Evolutionary conservation across 768 basidiomycete species (phyloP), one percentile per base, ranked within the genome.

Genomic region (Amyloporia xantha): DNA sequence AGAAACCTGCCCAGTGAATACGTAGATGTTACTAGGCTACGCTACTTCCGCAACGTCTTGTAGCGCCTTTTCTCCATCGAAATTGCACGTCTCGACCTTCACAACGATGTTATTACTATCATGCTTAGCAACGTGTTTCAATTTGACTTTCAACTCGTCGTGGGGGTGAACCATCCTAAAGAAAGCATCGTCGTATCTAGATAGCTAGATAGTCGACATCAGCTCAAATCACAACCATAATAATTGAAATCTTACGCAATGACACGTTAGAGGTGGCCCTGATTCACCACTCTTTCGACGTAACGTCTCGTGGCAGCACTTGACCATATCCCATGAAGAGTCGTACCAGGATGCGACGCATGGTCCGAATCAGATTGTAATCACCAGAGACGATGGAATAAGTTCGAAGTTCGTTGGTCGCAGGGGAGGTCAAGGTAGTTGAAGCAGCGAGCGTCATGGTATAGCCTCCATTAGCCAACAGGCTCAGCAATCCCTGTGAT

Each of bases 1-100:
- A 5, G 94, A 97, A 48, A 95, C 95, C 64, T 98, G 95, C 25
- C 95, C 95, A 35, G 95, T 98, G 76, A 98, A 98, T 57, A 96
- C 92, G 57, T 97, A 98, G 27, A 90, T 91, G 4, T 93, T 95
- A 15, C 80, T 76, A 1, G 94, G 84, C 65, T 99, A 95, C 2
- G 82, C 82, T 52, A 98, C 92, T 66, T 98, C 92, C 2, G 94
- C 91, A 12, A 87, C 80, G 30, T 95, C 96, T 54, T 86, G 81
- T 25, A 99, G 73, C 49, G 98, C 91, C 70, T 91, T 96, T 66
- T 94, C 91, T 35, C 90, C 91, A 13, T 77, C 77, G 49, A 77
- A 72, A 67, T 97, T 97, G 65, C 76, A 69, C 1, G 92, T 95
- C 60, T 88, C 84, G 48, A 98, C 79, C 64, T 82, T 83, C 67